Evolutionary conservation across 371 early-diverging fungal species (phyloP), one percentile per base, ranked within the genome.

Genomic region (Phascolomyces articulosus): DNA sequence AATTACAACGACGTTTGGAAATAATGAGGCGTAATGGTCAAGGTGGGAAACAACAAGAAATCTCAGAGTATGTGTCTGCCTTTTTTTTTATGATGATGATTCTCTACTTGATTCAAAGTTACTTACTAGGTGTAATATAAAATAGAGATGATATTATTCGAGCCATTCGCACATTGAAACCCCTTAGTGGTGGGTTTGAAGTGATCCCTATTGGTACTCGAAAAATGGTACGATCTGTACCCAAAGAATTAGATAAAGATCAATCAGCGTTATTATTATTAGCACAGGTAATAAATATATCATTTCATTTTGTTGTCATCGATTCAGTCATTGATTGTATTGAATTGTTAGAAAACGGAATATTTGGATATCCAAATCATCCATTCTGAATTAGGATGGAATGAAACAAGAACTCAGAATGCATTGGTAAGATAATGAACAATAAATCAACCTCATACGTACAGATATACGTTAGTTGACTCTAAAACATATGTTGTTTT

Each of bases 181-280:
- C 96, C 6, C 75, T 98, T 16, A 95, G 93, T 41, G 90, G 87
- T 68, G 96, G 96, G 2, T 97, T 93, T 79, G 86, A 86, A 47
- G 84, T 98, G 6, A 60, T 96, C 11, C 75, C 71, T 41, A 85
- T 96, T 67, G 97, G 97, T 15, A 67, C 74, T 9, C 82, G 87
- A 41, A 90, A 85, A 60, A 85, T 97, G 85, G 90, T 98, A 4
- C 90, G 92, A 67, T 94, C 95, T 8, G 91, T 97, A 3, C 96
- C 97, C 0, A 82, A 92, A 20, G 98, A 98, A 69, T 75, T 97
- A 49, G 93, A 94, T 69, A 78, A 81, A 6, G 98, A 97, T 71
- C 89, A 91, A 55, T 74, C 91, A 0, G 75, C 78, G 0, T 74
- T 95, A 38, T 70, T 97, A 29, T 68, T 79, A 0, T 68, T 93